Percentiles rank a stretch among this genome's conserved stretches.
Conservation (phyloP, 495 filamentous ascomycete species). For the Trichoderma asperelloides region DNA sequence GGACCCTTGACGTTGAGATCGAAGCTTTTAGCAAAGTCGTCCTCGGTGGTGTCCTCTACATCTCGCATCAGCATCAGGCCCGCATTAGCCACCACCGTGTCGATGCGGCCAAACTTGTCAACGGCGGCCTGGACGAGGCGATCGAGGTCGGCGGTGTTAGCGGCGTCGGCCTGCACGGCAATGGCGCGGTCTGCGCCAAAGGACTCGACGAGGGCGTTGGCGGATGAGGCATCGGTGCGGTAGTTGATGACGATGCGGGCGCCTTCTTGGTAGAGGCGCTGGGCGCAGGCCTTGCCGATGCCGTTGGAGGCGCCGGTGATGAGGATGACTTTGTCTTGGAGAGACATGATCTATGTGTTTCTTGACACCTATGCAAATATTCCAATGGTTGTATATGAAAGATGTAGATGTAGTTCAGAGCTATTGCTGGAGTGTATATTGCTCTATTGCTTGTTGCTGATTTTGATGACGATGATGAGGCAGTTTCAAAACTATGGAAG, state of each 20-base stretch:
- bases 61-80: slow-evolving; percentile 44
- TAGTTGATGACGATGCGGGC: slow-evolving; percentile 61
- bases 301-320: slow-evolving; percentile 46
- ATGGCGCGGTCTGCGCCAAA: slow-evolving; percentile 44
- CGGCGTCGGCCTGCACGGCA: slow-evolving; percentile 57
- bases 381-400: background rate
- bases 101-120: slow-evolving; percentile 54
- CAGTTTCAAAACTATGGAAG: background rate
- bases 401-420: background rate
- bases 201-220: slow-evolving; percentile 44
- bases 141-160: slow-evolving; percentile 47
- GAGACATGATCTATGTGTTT: slow-evolving; percentile 21
- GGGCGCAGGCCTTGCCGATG: background rate
- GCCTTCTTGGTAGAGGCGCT: slow-evolving; percentile 42
- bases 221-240: slow-evolving; percentile 39
- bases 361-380: background rate
- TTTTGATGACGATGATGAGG: background rate
- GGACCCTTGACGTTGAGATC: slow-evolving; percentile 59
- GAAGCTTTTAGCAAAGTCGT: slow-evolving; percentile 47
- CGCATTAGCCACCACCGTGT: slow-evolving; percentile 57
- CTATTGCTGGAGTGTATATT: background rate
- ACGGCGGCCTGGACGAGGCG: slow-evolving; percentile 55
- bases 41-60: slow-evolving; percentile 49
- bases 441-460: background rate
- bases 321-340: slow-evolving; percentile 50